phyloP scores from a whole-genome alignment of 2,329 filamentous ascomycete species.

The Monosporascus sp. region DNA sequence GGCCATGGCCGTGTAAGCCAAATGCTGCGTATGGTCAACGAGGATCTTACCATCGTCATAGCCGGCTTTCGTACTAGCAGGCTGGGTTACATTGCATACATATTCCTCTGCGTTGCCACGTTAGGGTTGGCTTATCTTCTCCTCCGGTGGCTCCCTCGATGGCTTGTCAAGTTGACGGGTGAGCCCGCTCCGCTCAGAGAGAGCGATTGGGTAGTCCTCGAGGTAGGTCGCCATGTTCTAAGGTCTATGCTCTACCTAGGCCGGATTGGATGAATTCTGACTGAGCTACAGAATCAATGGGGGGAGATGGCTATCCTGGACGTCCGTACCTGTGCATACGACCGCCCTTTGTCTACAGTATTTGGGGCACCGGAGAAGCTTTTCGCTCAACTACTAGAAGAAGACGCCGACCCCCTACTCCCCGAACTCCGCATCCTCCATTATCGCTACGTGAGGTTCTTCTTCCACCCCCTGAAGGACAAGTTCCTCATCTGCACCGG shows the following conservation, averaged over 20 bases:
- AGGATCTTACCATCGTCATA: conserved; percentile 90
- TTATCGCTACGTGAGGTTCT: conserved; percentile 92
- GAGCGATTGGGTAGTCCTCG: conserved; percentile 88
- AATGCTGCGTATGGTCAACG: conserved; percentile 88
- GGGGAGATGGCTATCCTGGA: conserved; percentile 78
- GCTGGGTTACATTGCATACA: conserved; percentile 64
- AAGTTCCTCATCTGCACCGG: conserved; percentile 81
- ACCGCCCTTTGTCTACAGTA: conserved; percentile 52
- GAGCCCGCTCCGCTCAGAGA: conserved; percentile 61
- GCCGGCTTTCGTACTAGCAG: conserved; percentile 81
- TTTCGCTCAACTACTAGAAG: conserved; percentile 47
- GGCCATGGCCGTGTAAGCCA: conserved; percentile 66
- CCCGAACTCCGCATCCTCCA: conserved; percentile 71
- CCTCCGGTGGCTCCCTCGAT: conserved; percentile 83
- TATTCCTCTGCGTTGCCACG: conserved; percentile 64
- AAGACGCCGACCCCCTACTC: conserved; percentile 75
- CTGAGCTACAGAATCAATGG: conserved; percentile 73
- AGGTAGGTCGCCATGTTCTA: conserved; percentile 44
- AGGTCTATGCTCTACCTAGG: background rate
- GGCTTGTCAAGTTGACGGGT: conserved; percentile 75
- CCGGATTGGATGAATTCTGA: conserved; percentile 23
- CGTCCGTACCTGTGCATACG: conserved; percentile 52
- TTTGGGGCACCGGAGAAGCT: conserved; percentile 65
- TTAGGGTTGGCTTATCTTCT: conserved; percentile 77
- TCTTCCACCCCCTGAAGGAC: conserved; percentile 82